These are phyloP conservation scores for Colletotrichum eremochloae DNA, from an alignment of 2,329 filamentous ascomycete genomes.

Conservation along the genomic window DNA sequence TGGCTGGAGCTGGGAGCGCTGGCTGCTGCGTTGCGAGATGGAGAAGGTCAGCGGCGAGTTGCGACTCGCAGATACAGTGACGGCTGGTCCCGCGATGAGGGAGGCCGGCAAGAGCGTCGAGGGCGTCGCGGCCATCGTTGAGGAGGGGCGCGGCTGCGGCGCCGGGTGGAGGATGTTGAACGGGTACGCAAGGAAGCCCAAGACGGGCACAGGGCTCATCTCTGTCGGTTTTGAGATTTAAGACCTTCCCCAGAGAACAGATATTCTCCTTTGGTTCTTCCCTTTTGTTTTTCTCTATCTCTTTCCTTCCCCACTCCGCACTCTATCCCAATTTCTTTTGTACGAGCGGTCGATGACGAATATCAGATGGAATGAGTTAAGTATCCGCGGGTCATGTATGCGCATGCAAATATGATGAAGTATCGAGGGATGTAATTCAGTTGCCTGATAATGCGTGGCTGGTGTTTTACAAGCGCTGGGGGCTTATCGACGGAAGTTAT, in stretches of 20 bases:
- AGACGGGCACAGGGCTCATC: conserved; percentile 53
- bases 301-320: background rate
- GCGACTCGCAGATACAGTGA: conserved; percentile 66
- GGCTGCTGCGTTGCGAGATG: conserved; percentile 88
- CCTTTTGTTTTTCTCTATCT: background rate
- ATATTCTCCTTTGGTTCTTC: background rate
- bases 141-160: conserved; percentile 72
- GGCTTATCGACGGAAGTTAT: conserved; percentile 10
- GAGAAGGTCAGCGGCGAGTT: conserved; percentile 81
- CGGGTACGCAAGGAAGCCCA: conserved; percentile 75
- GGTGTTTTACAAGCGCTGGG: conserved; percentile 11
- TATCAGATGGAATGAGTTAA: background rate
- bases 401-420: background rate
- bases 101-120: conserved; percentile 72
- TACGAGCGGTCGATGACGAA: background rate
- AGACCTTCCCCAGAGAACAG: background rate
- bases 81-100: conserved; percentile 63
- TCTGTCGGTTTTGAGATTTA: conserved; percentile 41
- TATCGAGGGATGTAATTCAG: background rate
- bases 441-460: background rate
- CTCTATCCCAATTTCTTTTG: background rate
- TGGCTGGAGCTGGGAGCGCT: conserved; percentile 95
- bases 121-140: conserved; percentile 71
- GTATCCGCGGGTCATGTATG: background rate
- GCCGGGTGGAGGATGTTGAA: conserved; percentile 73